Percentiles rank a stretch among this genome's conserved stretches.
Evolutionary conservation across 345 rosid species (phyloP).

Genomic region (Melaleuca quinquenervia): DNA sequence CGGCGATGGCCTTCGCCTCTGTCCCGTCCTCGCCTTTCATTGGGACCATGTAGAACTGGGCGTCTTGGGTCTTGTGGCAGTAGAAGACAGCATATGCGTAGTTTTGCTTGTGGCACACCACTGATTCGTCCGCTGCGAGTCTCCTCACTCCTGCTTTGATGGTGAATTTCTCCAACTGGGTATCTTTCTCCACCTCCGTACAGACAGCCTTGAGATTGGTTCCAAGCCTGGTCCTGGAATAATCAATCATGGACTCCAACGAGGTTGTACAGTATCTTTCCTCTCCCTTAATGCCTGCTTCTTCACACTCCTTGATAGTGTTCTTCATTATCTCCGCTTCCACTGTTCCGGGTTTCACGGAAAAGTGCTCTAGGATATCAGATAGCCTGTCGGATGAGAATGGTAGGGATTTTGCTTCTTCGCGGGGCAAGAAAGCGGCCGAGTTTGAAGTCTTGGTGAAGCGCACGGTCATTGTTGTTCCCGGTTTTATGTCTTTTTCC

Average conservation of each 20-base stretch:
- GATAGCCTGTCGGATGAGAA: conserved; percentile 54
- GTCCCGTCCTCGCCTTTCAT: conserved; percentile 54
- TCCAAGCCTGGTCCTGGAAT: conserved; percentile 57
- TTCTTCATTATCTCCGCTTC: conserved; percentile 58
- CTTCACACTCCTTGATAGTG: conserved; percentile 65
- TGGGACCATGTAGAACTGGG: conserved; percentile 44
- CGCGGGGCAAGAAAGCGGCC: conserved; percentile 58
- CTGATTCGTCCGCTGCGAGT: conserved; percentile 16
- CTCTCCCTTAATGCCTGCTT: conserved; percentile 51
- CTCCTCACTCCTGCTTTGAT: conserved; percentile 29
- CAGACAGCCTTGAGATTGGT: conserved; percentile 38
- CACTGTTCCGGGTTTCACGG: conserved; percentile 43
- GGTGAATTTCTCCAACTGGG: conserved; percentile 33
- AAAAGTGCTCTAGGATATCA: conserved; percentile 35
- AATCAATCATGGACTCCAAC: conserved; percentile 76
- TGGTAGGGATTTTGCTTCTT: conserved; percentile 44
- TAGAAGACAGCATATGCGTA: conserved; percentile 70
- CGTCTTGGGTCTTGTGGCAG: conserved; percentile 55
- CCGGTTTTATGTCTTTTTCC: conserved; percentile 59
- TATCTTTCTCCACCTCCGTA: conserved; percentile 42
- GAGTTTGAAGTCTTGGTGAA: conserved; percentile 35
- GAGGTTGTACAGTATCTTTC: conserved; percentile 77
- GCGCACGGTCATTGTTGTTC: conserved; percentile 41
- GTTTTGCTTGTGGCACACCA: conserved; percentile 79
- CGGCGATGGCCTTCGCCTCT: conserved; percentile 54